Evolutionary conservation across 2,329 filamentous ascomycete species (phyloP).

Genomic region (Cadophora sp.): DNA sequence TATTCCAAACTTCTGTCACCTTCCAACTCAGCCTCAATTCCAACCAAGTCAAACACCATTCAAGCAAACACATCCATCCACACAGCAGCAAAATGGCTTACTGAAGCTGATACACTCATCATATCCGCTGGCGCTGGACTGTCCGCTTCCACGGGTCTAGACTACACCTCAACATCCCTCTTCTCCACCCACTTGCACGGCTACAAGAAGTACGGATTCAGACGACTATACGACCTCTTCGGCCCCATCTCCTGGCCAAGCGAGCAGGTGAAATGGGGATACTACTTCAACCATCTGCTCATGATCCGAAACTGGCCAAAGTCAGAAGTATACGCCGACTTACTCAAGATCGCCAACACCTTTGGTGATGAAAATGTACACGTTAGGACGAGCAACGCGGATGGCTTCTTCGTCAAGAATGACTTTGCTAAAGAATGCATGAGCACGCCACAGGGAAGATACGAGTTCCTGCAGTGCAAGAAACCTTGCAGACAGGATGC

Average conservation of each 20-base stretch:
- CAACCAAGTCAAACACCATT: no score
- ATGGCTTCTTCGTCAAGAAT: slow-evolving; percentile 20
- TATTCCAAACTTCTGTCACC: slow-evolving; percentile 2
- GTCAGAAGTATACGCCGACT: neutral
- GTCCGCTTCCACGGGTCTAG: slow-evolving; percentile 13
- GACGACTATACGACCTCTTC: slow-evolving; percentile 15
- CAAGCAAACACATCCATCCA: neutral
- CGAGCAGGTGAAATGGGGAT: slow-evolving; percentile 16
- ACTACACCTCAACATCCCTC: slow-evolving; percentile 17
- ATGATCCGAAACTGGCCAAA: slow-evolving; percentile 16
- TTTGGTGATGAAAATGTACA: slow-evolving; percentile 3
- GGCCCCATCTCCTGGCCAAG: slow-evolving; percentile 9
- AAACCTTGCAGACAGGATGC: slow-evolving; percentile 10
- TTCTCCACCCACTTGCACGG: slow-evolving; percentile 1
- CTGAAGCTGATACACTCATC: neutral
- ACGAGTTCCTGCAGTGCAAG: neutral
- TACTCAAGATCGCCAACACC: neutral
- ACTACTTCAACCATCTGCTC: slow-evolving; percentile 16
- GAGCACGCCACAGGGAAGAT: slow-evolving; percentile 14
- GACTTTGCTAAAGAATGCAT: neutral
- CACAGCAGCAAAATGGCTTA: slow-evolving; percentile 7
- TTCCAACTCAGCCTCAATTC: neutral
- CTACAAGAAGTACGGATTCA: slow-evolving; percentile 11
- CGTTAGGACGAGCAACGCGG: slow-evolving; percentile 14
- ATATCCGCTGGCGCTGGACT: slow-evolving; percentile 19